Base-by-base conservation (phyloP, 1,284 basidiomycete genomes). In the Cystobasidium slooffiae region DNA sequence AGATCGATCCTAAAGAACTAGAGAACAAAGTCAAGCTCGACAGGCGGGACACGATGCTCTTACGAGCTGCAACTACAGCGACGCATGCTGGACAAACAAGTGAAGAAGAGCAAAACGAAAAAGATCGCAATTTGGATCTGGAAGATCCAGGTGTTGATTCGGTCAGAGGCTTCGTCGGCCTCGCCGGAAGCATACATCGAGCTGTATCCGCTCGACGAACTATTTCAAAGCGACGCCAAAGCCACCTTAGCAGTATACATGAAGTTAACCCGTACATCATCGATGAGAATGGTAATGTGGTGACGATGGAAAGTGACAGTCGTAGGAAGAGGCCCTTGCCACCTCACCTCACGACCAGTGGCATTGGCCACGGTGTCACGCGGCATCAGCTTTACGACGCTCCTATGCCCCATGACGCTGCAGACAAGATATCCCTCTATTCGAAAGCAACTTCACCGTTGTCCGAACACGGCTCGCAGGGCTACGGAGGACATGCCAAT, bases 71-170 rank as follows among this genome's bases (percentile, higher is more conserved):
- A 0, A 66, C 47, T 2, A 49, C 39, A 61, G 72, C 72, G 9
- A 56, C 70, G 10, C 78, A 76, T 4, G 72, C 73, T 31, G 88
- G 90, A 81, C 92, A 91, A 3, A 91, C 89, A 1, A 89, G 90
- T 76, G 81, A 81, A 37, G 78, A 80, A 31, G 84, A 85, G 77
- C 84, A 84, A 79, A 43, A 78, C 83, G 84, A 85, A 68, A 76
- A 76, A 76, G 76, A 20, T 70, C 83, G 7, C 65, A 84, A 3
- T 86, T 84, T 1, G 39, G 77, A 77, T n/a, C 70, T 87, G 37
- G 90, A 91, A 81, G 90, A 92, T 51, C 78, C 94, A 0, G 93
- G 94, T 1, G 91, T 95, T 82, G 93, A 93, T 78, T 87, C 93
- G 0, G 85, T 97, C 1, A 88, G 94, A 37, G 93, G 93, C n/a